A percentile compares a stretch with the other conserved stretches of the same genome.
These are phyloP conservation scores for Hirsutella minnesotensis DNA, from an alignment of 2,329 filamentous ascomycete genomes.

Conservation along the genomic window DNA sequence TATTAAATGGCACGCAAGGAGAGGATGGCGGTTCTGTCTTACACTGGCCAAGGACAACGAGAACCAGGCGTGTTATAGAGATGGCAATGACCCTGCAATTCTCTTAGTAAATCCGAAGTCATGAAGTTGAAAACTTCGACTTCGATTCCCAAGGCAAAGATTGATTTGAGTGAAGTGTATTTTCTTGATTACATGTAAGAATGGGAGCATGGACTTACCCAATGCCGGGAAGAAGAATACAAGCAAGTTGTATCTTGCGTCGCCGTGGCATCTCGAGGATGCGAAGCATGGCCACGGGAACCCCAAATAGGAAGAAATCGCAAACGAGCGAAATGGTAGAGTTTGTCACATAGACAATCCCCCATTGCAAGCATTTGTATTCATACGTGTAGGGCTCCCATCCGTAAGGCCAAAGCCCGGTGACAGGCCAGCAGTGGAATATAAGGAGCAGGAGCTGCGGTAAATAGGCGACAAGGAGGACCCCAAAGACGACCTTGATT, in stretches of 20 bases:
- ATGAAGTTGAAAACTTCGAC: no score
- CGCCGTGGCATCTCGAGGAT: constrained; percentile 29
- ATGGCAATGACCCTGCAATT: constrained; percentile 36
- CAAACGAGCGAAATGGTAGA: constrained; percentile 31
- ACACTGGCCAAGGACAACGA: constrained; percentile 34
- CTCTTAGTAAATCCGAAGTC: no score
- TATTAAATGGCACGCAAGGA: no score
- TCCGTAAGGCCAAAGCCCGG: constrained; percentile 37
- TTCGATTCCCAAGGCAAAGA: no score
- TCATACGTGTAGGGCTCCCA: constrained; percentile 27
- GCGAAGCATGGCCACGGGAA: constrained; percentile 34
- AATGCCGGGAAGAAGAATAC: constrained; percentile 36
- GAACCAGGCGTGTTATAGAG: constrained; percentile 31
- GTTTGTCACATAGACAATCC: constrained; percentile 39
- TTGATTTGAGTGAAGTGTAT: no score
- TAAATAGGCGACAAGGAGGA: constrained; percentile 29
- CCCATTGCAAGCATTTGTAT: constrained; percentile 37
- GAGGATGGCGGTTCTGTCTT: no score
- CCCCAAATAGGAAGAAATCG: constrained; percentile 37
- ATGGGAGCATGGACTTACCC: constrained; percentile 21
- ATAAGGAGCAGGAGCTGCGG: constrained; percentile 37
- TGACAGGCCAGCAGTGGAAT: constrained; percentile 39
- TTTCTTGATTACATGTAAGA: no score
- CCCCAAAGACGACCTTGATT: constrained; percentile 21
- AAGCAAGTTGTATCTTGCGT: constrained; percentile 32